A percentile compares a stretch with the other conserved stretches of the same genome.
Evolutionary conservation across 1,284 basidiomycete genomes (phyloP).

Genomic region (Marasmius oreades): DNA sequence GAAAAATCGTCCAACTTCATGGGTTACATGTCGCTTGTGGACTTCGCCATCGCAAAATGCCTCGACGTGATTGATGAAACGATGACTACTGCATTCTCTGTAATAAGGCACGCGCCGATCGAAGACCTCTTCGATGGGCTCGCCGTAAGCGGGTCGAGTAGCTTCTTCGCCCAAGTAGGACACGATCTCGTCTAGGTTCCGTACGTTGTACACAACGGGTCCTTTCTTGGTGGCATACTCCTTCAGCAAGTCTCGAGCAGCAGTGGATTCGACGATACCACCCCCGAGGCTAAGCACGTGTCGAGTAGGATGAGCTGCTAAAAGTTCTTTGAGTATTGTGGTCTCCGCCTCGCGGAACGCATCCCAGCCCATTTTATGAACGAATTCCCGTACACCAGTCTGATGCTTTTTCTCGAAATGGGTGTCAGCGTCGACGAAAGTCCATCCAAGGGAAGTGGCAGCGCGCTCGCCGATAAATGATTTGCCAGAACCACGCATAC

Average conservation of each 20-base stretch:
- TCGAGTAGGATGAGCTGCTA: conserved; percentile 52
- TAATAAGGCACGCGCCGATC: conserved; percentile 86
- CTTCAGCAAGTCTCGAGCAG: conserved; percentile 69
- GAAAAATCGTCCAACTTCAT: conserved; percentile 80
- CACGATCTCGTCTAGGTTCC: conserved; percentile 41
- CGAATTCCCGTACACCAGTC: conserved; percentile 72
- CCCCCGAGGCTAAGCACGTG: conserved; percentile 93
- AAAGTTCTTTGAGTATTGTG: conserved; percentile 56
- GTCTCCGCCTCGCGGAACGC: conserved; percentile 70
- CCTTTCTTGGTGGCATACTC: conserved; percentile 57
- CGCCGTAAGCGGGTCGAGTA: conserved; percentile 83
- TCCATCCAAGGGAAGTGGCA: conserved; percentile 70
- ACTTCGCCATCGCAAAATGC: conserved; percentile 23
- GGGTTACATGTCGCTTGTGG: conserved; percentile 15
- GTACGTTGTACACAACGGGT: conserved; percentile 41
- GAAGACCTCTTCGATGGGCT: conserved; percentile 82
- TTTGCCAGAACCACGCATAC: conserved; percentile 98
- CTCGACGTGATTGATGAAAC: conserved; percentile 79
- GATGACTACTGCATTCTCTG: conserved; percentile 78
- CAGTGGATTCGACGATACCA: conserved; percentile 87
- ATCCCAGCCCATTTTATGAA: conserved; percentile 74
- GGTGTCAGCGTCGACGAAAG: conserved; percentile 86
- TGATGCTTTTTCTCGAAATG: conserved; percentile 71
- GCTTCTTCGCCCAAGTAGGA: conserved; percentile 78
- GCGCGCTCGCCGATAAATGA: conserved; percentile 84